Evolutionary conservation across 75 land plant species (phyloP).

Genomic region (Cunninghamia lanceolata): DNA sequence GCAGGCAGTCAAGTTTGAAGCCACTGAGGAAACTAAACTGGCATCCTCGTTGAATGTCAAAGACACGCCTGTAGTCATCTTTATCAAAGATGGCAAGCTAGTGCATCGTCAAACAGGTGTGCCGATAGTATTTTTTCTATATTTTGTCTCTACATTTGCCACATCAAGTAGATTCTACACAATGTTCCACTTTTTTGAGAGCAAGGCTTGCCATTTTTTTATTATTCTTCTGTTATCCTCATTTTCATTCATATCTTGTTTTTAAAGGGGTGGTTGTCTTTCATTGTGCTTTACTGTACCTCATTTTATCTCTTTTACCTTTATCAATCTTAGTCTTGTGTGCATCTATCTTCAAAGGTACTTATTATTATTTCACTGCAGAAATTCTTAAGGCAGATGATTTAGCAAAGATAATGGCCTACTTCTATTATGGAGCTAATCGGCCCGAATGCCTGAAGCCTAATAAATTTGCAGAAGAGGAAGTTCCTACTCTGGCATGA

Average conservation of each 20-base stretch:
- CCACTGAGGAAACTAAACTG: slow-evolving; percentile 48
- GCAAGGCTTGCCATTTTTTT: background rate
- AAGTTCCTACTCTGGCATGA: slow-evolving; percentile 3
- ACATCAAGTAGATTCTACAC: background rate
- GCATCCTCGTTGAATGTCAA: slow-evolving; percentile 52
- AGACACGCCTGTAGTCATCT: slow-evolving; percentile 53
- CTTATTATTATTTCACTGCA: slow-evolving; percentile 10
- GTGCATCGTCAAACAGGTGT: slow-evolving; percentile 61
- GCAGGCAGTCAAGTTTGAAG: slow-evolving; percentile 48
- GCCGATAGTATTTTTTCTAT: background rate
- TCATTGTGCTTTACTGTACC: background rate
- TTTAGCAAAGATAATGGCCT: slow-evolving; percentile 69
- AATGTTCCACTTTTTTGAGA: background rate
- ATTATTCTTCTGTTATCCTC: background rate
- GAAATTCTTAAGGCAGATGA: slow-evolving; percentile 55
- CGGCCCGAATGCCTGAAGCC: slow-evolving; percentile 43
- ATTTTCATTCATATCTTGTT: background rate
- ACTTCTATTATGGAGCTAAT: slow-evolving; percentile 63
- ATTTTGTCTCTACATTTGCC: background rate
- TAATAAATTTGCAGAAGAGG: background rate
- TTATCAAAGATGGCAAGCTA: slow-evolving; percentile 67
- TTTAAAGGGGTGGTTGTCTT: background rate
- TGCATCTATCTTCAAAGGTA: background rate
- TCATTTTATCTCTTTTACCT: background rate
- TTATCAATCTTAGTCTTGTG: background rate